A percentile compares a stretch with the other conserved stretches of the same genome.
phyloP scores from a whole-genome alignment of 768 basidiomycete species.

The Boletus subcaerulescens region DNA sequence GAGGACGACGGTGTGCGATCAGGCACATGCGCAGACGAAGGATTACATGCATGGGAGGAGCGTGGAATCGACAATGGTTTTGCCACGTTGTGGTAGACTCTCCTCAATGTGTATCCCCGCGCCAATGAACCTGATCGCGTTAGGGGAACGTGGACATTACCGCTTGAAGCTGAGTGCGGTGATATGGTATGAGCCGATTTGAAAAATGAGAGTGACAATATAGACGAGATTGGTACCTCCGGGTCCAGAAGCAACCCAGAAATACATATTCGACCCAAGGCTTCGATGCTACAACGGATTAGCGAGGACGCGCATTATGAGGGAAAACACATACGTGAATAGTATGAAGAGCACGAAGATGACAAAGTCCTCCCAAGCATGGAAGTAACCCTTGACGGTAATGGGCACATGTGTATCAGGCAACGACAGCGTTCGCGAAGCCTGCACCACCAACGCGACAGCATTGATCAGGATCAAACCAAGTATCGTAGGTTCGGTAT shows the following conservation, averaged over 20 bases:
- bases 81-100: slow-evolving; percentile 44
- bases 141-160: no score
- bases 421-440: slow-evolving; percentile 58
- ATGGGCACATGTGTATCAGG: slow-evolving; percentile 41
- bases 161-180: slow-evolving; percentile 23
- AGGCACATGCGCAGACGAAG: slow-evolving; percentile 15
- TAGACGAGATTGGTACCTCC: slow-evolving; percentile 53
- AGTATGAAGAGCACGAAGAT: slow-evolving; percentile 81
- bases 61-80: slow-evolving; percentile 57
- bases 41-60: slow-evolving; percentile 19
- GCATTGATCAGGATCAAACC: slow-evolving; percentile 82
- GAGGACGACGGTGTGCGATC: slow-evolving; percentile 4
- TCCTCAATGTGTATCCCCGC: slow-evolving; percentile 43
- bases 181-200: slow-evolving; percentile 24
- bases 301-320: background rate
- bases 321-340: slow-evolving; percentile 66
- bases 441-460: slow-evolving; percentile 77
- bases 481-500: slow-evolving; percentile 85
- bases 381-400: slow-evolving; percentile 73
- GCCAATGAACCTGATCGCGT: slow-evolving; percentile 36
- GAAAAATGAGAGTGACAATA: slow-evolving; percentile 42
- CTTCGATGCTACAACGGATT: slow-evolving; percentile 61
- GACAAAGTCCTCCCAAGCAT: slow-evolving; percentile 83
- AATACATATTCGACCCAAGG: slow-evolving; percentile 83
- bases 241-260: slow-evolving; percentile 89